Evolutionary conservation across 2,329 filamentous ascomycete species (phyloP), one percentile per base, ranked within the genome.

Genomic region (Aspergillus transmontanensis): DNA sequence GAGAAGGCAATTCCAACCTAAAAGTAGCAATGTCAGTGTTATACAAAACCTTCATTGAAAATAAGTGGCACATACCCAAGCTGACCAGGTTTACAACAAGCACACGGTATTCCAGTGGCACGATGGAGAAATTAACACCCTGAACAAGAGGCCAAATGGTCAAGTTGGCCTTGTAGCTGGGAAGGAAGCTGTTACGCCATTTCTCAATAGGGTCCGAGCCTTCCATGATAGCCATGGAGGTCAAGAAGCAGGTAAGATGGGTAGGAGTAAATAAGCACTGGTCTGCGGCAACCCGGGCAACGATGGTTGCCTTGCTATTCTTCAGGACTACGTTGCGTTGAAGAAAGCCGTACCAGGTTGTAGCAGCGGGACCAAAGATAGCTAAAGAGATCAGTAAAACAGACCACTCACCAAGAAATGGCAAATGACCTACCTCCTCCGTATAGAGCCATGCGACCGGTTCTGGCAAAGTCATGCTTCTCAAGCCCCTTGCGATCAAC

Each of bases 91-190:
- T 97, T 71, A 96, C 94, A 65, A 96, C 89, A 71, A 97, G 81
- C 48, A 97, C 87, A 63, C 93, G 86, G 79, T 94, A 89, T 75
- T 96, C 87, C 66, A 96, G 82, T 56, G 94, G 94, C 66, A 97
- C 86, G 67, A 95, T 86, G 73, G 90, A 90, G 81, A 97, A 97
- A 83, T 97, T 97, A 73, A 90, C 84, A 59, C 90, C 83, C 82
- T 97, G 94, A 61, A 96, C 92, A 69, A 82, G 82, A 4, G 94
- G 94, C 94, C 94, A 97, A 61, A 97, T 79, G 82, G 92, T 86
- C 85, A 92, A 93, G 82, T 97, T 97, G 76, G 92, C 90, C 76
- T 85, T 85, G 73, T 97, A 86, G 36, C 91, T 91, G 14, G 86
- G 84, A 68, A 80, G 78, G 80, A 93, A 97, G 64, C 86, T 90